Evolutionary conservation across 176 grass and related monocot species (phyloP).

Genomic region (Phyllostachys edulis): DNA sequence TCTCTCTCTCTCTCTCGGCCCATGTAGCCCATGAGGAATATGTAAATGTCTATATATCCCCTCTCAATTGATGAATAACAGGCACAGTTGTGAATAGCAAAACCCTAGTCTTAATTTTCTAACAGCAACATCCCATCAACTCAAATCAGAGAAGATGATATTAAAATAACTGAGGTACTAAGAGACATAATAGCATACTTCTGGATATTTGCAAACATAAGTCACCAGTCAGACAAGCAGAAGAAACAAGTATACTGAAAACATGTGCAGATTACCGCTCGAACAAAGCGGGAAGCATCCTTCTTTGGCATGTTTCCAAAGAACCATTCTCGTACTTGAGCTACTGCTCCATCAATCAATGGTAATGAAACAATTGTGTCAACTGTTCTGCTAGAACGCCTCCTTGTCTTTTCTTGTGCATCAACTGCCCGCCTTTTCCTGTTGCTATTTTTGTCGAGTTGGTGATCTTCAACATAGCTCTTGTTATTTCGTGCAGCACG

Average conservation of each 20-base stretch:
- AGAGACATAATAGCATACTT: slow-evolving; percentile 18
- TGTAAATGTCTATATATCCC: too few species aligned
- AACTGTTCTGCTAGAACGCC: slow-evolving; percentile 72
- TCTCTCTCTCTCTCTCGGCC: too few species aligned
- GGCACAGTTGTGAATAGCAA: too few species aligned
- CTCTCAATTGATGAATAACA: too few species aligned
- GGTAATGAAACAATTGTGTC: slow-evolving; percentile 61
- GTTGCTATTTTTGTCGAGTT: slow-evolving; percentile 54
- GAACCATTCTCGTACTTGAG: slow-evolving; percentile 91
- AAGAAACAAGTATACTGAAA: slow-evolving; percentile 17
- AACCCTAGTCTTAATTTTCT: too few species aligned
- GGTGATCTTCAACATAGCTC: slow-evolving; percentile 88
- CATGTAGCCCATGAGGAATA: too few species aligned
- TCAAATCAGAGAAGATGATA: slow-evolving; percentile 9
- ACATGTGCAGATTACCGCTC: slow-evolving; percentile 56
- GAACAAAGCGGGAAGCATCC: slow-evolving; percentile 91
- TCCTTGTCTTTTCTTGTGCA: slow-evolving; percentile 68
- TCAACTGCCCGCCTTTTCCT: slow-evolving; percentile 69
- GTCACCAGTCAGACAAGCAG: not conserved
- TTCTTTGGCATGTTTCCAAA: slow-evolving; percentile 84
- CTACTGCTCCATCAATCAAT: slow-evolving; percentile 79
- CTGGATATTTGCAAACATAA: not conserved
- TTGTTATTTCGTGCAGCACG: slow-evolving; percentile 89
- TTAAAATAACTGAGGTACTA: not conserved
- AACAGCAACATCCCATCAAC: not conserved